These are phyloP conservation scores for Polychaeton citri DNA, from an alignment of 2,329 filamentous ascomycete genomes.

Conservation along the genomic window DNA sequence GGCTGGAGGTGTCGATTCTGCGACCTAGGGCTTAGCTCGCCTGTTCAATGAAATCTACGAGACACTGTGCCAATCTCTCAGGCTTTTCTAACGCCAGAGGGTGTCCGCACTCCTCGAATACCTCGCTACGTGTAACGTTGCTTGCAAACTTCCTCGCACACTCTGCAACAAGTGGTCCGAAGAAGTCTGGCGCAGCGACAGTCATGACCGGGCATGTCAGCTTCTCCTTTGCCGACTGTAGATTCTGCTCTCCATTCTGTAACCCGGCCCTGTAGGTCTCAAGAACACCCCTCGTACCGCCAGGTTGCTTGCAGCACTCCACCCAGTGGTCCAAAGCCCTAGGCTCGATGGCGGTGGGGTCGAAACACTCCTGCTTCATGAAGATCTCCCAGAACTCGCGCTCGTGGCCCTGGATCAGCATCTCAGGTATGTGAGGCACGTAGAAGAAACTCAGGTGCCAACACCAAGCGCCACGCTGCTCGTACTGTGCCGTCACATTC, in stretches of 20 bases:
- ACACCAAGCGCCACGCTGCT: no score
- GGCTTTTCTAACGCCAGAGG: slow-evolving; percentile 23
- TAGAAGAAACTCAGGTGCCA: slow-evolving; percentile 24
- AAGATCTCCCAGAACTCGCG: slow-evolving; percentile 28
- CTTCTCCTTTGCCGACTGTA: slow-evolving; percentile 15
- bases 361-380: slow-evolving; percentile 28
- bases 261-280: slow-evolving; percentile 23
- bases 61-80: slow-evolving; percentile 17
- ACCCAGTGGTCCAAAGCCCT: slow-evolving; percentile 21
- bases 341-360: slow-evolving; percentile 22
- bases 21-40: no score
- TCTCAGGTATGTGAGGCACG: slow-evolving; percentile 25
- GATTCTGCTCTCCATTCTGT: slow-evolving; percentile 20
- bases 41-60: no score
- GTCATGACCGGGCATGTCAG: slow-evolving; percentile 21
- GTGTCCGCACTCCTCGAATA: slow-evolving; percentile 24
- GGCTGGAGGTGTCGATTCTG: no score
- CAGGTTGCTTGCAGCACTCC: slow-evolving; percentile 19
- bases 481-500: slow-evolving; percentile 20
- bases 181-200: slow-evolving; percentile 23
- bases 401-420: slow-evolving; percentile 26
- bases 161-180: slow-evolving; percentile 18
- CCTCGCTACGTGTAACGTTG: slow-evolving; percentile 16
- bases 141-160: slow-evolving; percentile 18
- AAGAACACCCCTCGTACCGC: slow-evolving; percentile 20